Percentiles rank a stretch among this genome's conserved stretches.
Conservation (phyloP, 2,329 filamentous ascomycete genomes). For the Pleomassaria siparia region DNA sequence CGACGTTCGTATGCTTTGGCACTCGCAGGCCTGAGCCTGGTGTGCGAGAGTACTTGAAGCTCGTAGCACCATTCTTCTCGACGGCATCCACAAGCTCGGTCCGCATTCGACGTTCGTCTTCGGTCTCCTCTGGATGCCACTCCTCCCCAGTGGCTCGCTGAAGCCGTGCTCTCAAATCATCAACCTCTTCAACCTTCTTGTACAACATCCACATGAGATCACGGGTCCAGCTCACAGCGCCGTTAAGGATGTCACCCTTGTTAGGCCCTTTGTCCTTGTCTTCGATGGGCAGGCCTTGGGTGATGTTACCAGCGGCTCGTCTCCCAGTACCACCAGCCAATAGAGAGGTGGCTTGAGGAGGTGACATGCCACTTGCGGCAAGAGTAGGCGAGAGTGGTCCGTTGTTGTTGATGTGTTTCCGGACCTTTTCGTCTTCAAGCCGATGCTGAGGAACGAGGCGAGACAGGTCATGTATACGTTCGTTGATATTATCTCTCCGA, state of each 20-base stretch:
- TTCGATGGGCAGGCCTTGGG: slow-evolving; percentile 86
- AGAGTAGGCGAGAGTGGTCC: slow-evolving; percentile 85
- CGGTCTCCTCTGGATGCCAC: slow-evolving; percentile 57
- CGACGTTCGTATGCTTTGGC: slow-evolving; percentile 88
- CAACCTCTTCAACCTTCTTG: slow-evolving; percentile 83
- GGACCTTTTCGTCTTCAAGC: slow-evolving; percentile 94
- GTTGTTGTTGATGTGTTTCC: slow-evolving; percentile 91
- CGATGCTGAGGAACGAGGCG: slow-evolving; percentile 89
- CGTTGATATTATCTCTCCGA: slow-evolving; percentile 96
- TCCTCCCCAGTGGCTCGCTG: slow-evolving; percentile 52
- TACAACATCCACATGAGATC: slow-evolving; percentile 98
- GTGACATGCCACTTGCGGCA: slow-evolving; percentile 66
- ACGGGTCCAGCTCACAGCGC: slow-evolving; percentile 93
- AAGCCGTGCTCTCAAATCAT: slow-evolving; percentile 71
- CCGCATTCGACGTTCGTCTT: slow-evolving; percentile 95
- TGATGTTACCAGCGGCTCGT: slow-evolving; percentile 82
- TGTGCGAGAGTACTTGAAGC: slow-evolving; percentile 82
- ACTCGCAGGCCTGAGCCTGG: slow-evolving; percentile 85
- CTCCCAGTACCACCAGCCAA: slow-evolving; percentile 82
- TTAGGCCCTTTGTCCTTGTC: slow-evolving; percentile 99
- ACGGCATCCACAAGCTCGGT: slow-evolving; percentile 87
- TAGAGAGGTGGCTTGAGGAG: slow-evolving; percentile 80
- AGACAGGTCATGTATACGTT: slow-evolving; percentile 94
- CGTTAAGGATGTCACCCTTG: slow-evolving; percentile 97
- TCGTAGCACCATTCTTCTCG: slow-evolving; percentile 72